phyloP scores from a whole-genome alignment of 441 rosid species.

The Syzygium malaccense region DNA sequence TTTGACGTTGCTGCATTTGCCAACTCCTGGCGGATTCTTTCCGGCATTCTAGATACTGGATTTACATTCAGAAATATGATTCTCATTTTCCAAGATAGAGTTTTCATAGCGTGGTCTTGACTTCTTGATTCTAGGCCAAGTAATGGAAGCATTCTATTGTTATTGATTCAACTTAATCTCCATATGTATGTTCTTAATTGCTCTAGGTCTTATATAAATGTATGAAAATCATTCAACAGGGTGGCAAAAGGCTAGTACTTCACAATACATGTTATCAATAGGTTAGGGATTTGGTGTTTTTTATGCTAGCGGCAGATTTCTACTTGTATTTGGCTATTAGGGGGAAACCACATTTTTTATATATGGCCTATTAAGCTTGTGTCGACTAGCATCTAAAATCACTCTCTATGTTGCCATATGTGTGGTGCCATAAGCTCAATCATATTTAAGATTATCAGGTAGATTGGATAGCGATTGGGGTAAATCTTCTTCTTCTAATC shows the following conservation, averaged over 20 bases:
- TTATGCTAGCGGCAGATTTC: background rate
- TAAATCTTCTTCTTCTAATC: background rate
- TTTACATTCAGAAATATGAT: background rate
- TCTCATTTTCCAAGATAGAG: background rate
- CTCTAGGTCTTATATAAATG: background rate
- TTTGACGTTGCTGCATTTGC: background rate
- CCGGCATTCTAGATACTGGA: background rate
- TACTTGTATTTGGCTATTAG: background rate
- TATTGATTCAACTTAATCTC: background rate
- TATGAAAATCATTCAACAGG: background rate
- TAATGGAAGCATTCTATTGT: background rate
- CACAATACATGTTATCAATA: background rate
- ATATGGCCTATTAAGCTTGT: background rate
- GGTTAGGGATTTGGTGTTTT: background rate
- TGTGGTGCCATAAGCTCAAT: background rate
- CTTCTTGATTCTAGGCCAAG: background rate
- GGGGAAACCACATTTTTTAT: background rate
- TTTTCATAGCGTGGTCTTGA: background rate
- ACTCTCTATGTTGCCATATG: background rate
- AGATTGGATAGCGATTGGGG: background rate
- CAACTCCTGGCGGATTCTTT: background rate
- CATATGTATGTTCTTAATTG: background rate
- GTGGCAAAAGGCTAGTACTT: background rate
- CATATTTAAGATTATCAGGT: background rate
- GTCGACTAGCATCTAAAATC: background rate